Base-by-base conservation (phyloP, 106 monocot species). In the Ottelia alismoides region DNA sequence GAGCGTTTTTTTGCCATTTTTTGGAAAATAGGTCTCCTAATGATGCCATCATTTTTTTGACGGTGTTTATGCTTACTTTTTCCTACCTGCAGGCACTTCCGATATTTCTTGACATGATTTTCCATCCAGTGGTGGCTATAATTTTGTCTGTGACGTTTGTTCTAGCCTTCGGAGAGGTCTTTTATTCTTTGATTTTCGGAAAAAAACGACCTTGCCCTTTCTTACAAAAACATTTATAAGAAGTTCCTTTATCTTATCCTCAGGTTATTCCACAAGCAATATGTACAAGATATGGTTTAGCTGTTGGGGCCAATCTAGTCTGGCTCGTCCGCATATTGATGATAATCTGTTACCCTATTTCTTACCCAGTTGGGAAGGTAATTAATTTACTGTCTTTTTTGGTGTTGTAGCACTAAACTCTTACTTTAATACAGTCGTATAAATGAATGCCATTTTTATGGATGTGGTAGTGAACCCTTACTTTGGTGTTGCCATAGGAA, bases 181-280 rank as follows among this genome's bases (percentile, higher is more conserved):
- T n/a, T n/a, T n/a, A n/a, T n/a, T n/a, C n/a, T n/a, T n/a, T n/a
- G n/a, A n/a, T n/a, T n/a, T n/a, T n/a, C 19, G 23, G 21, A n/a
- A 30, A 18, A 24, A 26, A n/a, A n/a, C n/a, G n/a, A n/a, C n/a
- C n/a, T n/a, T n/a, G 35, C 16, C 26, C 2, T 30, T 31, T 25
- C 1, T 26, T 19, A 7, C 10, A 11, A n/a, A 2, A 21, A 54
- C 51, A 20, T 30, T 7, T n/a, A 57, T 21, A 54, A 25, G 30
- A 54, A 58, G 40, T 54, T 56, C 20, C 14, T 40, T 18, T 29
- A 71, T 57, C 63, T 60, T 30, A 57, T 61, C 10, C 45, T 59
- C 69, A 87, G 87, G 82, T 87, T 66, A 87, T 87, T 61, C 87
- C 87, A 49, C 87, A 87, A 74, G 87, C 87, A 16, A 82, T 87